Conservation (phyloP, 1,284 basidiomycete genomes). For the Cryptococcus floricola region DNA sequence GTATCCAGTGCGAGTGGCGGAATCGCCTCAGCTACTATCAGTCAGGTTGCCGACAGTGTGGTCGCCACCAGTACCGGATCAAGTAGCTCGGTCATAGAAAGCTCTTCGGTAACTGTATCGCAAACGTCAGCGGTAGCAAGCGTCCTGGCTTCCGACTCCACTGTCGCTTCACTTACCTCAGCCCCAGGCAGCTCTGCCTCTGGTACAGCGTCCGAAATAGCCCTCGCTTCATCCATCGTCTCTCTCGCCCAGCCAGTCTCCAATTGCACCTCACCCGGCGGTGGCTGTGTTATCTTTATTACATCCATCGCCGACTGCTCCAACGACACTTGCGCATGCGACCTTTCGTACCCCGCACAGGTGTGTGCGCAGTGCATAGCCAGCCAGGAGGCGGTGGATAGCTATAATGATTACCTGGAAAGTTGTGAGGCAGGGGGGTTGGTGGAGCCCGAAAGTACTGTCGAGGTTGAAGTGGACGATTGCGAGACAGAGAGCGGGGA, state of each 20-base stretch:
- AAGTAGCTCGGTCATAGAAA: background rate
- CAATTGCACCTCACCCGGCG: constrained; percentile 5
- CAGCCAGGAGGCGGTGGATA: constrained; percentile 3
- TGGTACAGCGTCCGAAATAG: background rate
- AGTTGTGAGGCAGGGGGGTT: constrained; percentile 6
- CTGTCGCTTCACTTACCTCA: background rate
- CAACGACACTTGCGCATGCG: constrained; percentile 12
- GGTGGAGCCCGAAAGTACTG: constrained; percentile 4
- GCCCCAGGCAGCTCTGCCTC: background rate
- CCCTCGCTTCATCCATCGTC: constrained; percentile 2
- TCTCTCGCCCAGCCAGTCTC: background rate
- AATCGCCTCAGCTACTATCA: background rate
- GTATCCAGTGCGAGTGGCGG: background rate
- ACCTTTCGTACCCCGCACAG: constrained; percentile 11
- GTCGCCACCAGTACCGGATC: background rate
- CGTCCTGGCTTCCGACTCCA: background rate
- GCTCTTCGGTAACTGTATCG: too few species aligned
- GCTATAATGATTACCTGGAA: constrained; percentile 10
- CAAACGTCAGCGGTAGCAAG: background rate
- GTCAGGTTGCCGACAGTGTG: background rate
- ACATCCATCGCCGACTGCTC: constrained; percentile 5
- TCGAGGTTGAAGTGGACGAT: constrained; percentile 3
- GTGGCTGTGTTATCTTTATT: constrained; percentile 11
- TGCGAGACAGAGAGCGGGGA: background rate
- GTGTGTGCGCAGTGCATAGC: constrained; percentile 14